These are phyloP conservation scores for Nemophila menziesii DNA, from an alignment of 257 asterid species.

Conservation along the genomic window DNA sequence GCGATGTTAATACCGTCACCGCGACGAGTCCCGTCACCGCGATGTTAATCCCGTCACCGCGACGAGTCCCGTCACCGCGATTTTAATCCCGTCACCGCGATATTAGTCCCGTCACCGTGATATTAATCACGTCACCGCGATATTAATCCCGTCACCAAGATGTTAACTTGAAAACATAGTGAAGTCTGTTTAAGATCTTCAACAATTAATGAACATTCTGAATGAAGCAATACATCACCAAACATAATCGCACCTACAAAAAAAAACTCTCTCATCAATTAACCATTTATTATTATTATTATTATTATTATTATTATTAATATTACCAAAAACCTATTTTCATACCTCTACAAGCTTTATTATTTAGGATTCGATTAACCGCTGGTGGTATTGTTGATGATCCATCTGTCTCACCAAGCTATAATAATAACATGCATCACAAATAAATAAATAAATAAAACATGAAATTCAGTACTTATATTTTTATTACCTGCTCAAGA, in stretches of 20 bases:
- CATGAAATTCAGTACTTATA: background rate
- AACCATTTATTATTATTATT: too few relatives aligned
- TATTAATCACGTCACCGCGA: too few relatives aligned
- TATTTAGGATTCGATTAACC: conserved; percentile 68
- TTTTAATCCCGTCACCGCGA: too few relatives aligned
- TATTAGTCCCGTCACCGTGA: too few relatives aligned
- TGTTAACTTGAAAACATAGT: conserved; percentile 94
- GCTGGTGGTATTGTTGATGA: conserved; percentile 86
- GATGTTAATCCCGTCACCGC: too few relatives aligned
- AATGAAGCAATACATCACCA: conserved; percentile 78
- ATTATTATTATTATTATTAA: too few relatives aligned
- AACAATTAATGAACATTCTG: conserved; percentile 87
- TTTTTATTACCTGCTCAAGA: conserved; percentile 67
- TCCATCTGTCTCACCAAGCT: conserved; percentile 95
- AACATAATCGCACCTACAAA: conserved; percentile 88
- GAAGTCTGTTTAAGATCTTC: conserved; percentile 85
- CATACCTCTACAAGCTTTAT: conserved; percentile 93
- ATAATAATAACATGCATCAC: conserved; percentile 12
- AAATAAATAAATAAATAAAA: background rate
- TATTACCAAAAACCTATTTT: too few relatives aligned
- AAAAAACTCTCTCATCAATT: background rate
- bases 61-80: too few relatives aligned
- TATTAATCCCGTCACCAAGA: too few relatives aligned
- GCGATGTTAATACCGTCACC: too few relatives aligned
- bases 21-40: too few relatives aligned